A percentile compares a stretch with the other conserved stretches of the same genome.
Evolutionary conservation across 306 rosid species (phyloP).

Genomic region (Rosa rugosa): DNA sequence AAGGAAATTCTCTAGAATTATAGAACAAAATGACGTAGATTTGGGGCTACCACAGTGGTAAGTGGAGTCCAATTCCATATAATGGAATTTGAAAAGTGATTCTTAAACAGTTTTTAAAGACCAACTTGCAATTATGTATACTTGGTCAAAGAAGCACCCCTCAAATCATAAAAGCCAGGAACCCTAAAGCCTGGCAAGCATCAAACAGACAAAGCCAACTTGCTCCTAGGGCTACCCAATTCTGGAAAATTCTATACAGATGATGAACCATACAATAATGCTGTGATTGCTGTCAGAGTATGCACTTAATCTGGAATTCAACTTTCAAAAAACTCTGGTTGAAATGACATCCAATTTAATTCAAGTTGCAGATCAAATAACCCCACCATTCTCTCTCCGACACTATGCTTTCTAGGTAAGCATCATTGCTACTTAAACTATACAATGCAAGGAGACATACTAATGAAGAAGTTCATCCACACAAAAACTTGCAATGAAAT

Average conservation of each 20-base stretch:
- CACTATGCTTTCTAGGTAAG: background rate
- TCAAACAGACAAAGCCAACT: background rate
- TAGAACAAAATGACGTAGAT: background rate
- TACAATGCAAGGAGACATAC: background rate
- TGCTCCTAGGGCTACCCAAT: background rate
- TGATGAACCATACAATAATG: background rate
- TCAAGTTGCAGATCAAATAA: slow-evolving; percentile 6
- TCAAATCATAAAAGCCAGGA: slow-evolving; percentile 7
- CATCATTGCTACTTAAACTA: background rate
- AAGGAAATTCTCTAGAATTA: background rate
- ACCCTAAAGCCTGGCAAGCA: slow-evolving; percentile 24
- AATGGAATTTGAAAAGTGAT: background rate
- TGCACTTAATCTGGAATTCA: background rate
- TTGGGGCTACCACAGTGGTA: background rate
- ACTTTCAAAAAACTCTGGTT: background rate
- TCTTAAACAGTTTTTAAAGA: background rate
- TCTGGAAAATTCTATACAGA: background rate
- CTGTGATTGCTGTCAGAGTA: background rate
- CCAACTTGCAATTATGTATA: background rate
- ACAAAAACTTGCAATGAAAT: slow-evolving; percentile 23
- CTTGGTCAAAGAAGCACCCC: slow-evolving; percentile 10
- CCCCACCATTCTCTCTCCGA: background rate
- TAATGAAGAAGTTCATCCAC: background rate
- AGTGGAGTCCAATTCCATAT: slow-evolving; percentile 3
- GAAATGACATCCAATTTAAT: background rate